These are phyloP conservation scores for Pseudogymnoascus sp. DNA, from an alignment of 2,329 filamentous ascomycete species.

Conservation along the genomic window DNA sequence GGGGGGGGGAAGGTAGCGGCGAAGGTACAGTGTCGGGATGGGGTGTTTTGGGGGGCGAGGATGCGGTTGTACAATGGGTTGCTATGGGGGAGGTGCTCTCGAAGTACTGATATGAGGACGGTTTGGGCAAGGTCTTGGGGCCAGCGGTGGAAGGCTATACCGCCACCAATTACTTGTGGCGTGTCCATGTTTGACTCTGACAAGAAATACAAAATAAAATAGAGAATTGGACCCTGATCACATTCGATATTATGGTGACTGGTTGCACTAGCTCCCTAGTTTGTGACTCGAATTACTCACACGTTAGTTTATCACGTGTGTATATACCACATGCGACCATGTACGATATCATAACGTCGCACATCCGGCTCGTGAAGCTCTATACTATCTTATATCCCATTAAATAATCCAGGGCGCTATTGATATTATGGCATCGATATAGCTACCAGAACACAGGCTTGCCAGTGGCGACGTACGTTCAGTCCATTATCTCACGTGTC, in stretches of 20 bases:
- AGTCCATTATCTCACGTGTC: background rate
- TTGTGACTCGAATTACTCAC: background rate
- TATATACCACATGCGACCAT: background rate
- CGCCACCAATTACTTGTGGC: background rate
- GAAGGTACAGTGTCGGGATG: slow-evolving; percentile 23
- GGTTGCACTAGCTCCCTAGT: background rate
- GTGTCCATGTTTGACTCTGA: background rate
- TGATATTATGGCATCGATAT: background rate
- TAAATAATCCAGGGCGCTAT: background rate
- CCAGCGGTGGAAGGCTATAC: slow-evolving; percentile 9
- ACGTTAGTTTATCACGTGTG: background rate
- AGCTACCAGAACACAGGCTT: too few species aligned
- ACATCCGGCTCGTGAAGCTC: background rate
- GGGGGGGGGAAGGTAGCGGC: slow-evolving; percentile 24
- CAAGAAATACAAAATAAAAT: background rate
- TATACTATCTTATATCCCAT: background rate
- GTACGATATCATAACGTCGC: too few species aligned
- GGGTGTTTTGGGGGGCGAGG: slow-evolving; percentile 24
- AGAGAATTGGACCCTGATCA: background rate
- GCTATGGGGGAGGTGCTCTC: slow-evolving; percentile 21
- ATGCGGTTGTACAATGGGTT: slow-evolving; percentile 25
- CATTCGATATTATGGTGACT: background rate
- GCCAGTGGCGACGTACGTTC: background rate
- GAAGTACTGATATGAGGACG: slow-evolving; percentile 20
- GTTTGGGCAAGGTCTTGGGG: slow-evolving; percentile 18